Evolutionary conservation across 1,139 yeast genomes (phyloP).

Genomic region (Debaryomyces fabryi): DNA sequence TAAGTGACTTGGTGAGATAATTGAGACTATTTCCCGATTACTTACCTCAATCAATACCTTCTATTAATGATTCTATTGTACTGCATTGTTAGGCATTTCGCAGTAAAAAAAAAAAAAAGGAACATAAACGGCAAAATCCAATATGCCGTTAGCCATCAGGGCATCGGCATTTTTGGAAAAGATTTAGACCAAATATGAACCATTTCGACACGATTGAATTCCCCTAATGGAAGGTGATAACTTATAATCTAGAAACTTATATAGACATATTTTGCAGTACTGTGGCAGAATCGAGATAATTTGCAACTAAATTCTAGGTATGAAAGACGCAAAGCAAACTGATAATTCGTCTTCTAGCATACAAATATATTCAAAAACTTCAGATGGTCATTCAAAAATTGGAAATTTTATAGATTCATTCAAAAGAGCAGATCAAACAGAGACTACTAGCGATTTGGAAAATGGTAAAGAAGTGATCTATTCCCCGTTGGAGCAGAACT

Average conservation of each 20-base stretch:
- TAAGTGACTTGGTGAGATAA: neutral
- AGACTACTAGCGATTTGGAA: neutral
- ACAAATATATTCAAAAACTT: neutral
- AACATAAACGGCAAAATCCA: neutral
- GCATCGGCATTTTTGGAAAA: slow-evolving; percentile 1
- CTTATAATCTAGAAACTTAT: neutral
- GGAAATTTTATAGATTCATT: slow-evolving; percentile 48
- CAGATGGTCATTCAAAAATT: slow-evolving; percentile 21
- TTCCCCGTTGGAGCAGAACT: slow-evolving; percentile 17
- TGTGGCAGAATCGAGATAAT: neutral
- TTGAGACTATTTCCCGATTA: neutral
- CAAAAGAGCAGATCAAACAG: slow-evolving; percentile 28
- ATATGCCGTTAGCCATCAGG: neutral
- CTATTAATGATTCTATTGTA: neutral
- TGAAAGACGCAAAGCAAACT: slow-evolving; percentile 1
- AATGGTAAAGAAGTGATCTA: slow-evolving; percentile 1
- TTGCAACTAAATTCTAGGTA: slow-evolving; percentile 1
- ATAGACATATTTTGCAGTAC: neutral
- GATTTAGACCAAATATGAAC: neutral
- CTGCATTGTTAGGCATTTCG: neutral
- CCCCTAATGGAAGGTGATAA: slow-evolving; percentile 3
- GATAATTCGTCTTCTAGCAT: slow-evolving; percentile 1
- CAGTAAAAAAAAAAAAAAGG: neutral
- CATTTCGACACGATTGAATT: neutral
- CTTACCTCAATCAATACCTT: neutral